Conservation (phyloP, 2,329 filamentous ascomycete species). For the Aureobasidium musti region DNA sequence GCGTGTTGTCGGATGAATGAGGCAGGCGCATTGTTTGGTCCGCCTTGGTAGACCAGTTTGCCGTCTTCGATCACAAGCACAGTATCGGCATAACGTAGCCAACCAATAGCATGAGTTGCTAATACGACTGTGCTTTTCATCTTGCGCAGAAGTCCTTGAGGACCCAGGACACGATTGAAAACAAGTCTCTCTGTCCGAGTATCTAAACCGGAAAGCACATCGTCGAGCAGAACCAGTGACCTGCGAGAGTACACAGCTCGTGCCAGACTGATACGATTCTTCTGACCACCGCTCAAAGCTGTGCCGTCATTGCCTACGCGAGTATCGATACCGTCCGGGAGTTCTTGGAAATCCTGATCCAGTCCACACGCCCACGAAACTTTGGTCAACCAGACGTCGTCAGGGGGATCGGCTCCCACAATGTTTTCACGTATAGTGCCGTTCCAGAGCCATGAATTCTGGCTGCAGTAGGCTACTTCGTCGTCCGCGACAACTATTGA, state of each 20-base stretch:
- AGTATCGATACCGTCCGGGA: slow-evolving; percentile 74
- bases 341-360: slow-evolving; percentile 72
- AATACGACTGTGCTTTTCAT: slow-evolving; percentile 48
- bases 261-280: slow-evolving; percentile 79
- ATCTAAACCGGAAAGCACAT: slow-evolving; percentile 77
- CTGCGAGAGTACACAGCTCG: slow-evolving; percentile 78
- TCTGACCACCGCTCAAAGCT: slow-evolving; percentile 79
- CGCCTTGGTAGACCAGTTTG: slow-evolving; percentile 16
- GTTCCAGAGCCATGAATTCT: slow-evolving; percentile 71
- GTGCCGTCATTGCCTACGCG: slow-evolving; percentile 84
- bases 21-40: slow-evolving; percentile 20
- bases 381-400: slow-evolving; percentile 68
- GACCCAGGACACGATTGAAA: slow-evolving; percentile 48
- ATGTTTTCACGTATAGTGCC: slow-evolving; percentile 77
- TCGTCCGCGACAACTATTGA: slow-evolving; percentile 24
- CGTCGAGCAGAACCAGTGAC: slow-evolving; percentile 74
- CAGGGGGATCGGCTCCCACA: slow-evolving; percentile 70
- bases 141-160: slow-evolving; percentile 47
- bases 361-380: slow-evolving; percentile 73
- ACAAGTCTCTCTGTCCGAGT: slow-evolving; percentile 51
- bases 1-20: slow-evolving; percentile 6
- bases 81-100: slow-evolving; percentile 45
- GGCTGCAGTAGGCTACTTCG: slow-evolving; percentile 32
- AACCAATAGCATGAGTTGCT: slow-evolving; percentile 46
- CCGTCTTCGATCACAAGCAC: slow-evolving; percentile 41